Conservation (phyloP, 129 eudicot species). For the Mikania micrantha region DNA sequence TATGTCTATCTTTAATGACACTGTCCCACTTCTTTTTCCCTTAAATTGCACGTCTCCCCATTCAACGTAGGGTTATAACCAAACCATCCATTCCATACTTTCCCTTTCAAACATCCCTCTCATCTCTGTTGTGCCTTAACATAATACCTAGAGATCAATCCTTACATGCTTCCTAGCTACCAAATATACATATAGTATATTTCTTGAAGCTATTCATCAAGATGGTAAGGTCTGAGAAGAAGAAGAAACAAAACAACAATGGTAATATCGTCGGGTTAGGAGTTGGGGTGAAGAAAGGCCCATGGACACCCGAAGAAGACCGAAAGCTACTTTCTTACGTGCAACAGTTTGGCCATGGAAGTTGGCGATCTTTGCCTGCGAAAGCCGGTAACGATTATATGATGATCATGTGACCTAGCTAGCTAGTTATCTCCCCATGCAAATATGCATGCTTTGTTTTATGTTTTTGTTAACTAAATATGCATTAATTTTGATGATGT, state of each 20-base stretch:
- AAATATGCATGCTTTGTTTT: too few relatives aligned
- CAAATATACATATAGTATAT: too few relatives aligned
- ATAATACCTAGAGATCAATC: slow-evolving; percentile 21
- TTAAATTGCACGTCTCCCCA: slow-evolving; percentile 1
- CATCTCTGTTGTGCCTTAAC: background rate
- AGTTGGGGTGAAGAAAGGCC: slow-evolving; percentile 66
- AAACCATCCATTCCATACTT: slow-evolving; percentile 1
- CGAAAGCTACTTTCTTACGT: slow-evolving; percentile 53
- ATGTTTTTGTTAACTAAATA: background rate
- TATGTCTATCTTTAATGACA: slow-evolving; percentile 4
- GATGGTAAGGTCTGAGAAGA: slow-evolving; percentile 49
- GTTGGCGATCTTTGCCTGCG: slow-evolving; percentile 71
- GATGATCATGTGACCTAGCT: background rate
- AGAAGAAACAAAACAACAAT: slow-evolving; percentile 21
- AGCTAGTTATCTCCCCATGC: background rate
- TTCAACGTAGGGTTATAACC: slow-evolving; percentile 1
- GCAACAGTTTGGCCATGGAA: slow-evolving; percentile 63
- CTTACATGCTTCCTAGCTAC: too few relatives aligned
- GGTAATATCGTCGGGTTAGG: slow-evolving; percentile 24
- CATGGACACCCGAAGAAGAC: slow-evolving; percentile 79
- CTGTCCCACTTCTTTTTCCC: slow-evolving; percentile 11
- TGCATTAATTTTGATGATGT: background rate
- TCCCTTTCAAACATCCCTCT: slow-evolving; percentile 6
- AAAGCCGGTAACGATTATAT: slow-evolving; percentile 49
- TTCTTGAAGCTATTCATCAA: too few relatives aligned